Conservation (phyloP, 257 asterid genomes). For the Dorcoceras hygrometricum region DNA sequence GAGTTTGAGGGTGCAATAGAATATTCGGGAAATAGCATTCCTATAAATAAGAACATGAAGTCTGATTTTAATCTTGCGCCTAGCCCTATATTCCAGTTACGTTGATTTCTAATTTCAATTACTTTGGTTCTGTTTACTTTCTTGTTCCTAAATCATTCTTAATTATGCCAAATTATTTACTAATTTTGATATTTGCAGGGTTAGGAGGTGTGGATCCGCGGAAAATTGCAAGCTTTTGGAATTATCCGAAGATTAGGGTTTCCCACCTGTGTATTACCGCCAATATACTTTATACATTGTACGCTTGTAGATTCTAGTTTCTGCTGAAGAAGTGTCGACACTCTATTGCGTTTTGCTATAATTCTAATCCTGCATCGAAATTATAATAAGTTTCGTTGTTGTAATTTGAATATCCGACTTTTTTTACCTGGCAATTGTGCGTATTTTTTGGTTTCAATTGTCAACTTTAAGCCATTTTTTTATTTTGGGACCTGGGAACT, state of each 20-base stretch:
- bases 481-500: slow-evolving; percentile 30
- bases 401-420: slow-evolving; percentile 6
- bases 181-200: slow-evolving; percentile 48
- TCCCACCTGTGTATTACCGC: slow-evolving; percentile 46
- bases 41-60: slow-evolving; percentile 34
- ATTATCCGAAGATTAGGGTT: slow-evolving; percentile 50
- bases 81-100: slow-evolving; percentile 67
- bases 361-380: slow-evolving; percentile 5
- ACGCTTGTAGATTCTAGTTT: slow-evolving; percentile 21
- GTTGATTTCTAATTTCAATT: slow-evolving; percentile 17
- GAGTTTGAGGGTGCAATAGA: no score
- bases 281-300: slow-evolving; percentile 26
- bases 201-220: slow-evolving; percentile 70
- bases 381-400: background rate
- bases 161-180: slow-evolving; percentile 20
- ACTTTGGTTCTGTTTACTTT: slow-evolving; percentile 1
- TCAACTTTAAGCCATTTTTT: slow-evolving; percentile 27
- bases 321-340: slow-evolving; percentile 26
- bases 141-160: slow-evolving; percentile 10
- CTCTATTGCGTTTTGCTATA: slow-evolving; percentile 19
- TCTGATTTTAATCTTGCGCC: slow-evolving; percentile 45
- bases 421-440: slow-evolving; percentile 32
- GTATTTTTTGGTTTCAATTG: slow-evolving; percentile 41
- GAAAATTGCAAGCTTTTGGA: slow-evolving; percentile 30
- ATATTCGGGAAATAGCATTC: no score